Evolutionary conservation across 768 basidiomycete species (phyloP).

Genomic region (Termitomyces sp.): DNA sequence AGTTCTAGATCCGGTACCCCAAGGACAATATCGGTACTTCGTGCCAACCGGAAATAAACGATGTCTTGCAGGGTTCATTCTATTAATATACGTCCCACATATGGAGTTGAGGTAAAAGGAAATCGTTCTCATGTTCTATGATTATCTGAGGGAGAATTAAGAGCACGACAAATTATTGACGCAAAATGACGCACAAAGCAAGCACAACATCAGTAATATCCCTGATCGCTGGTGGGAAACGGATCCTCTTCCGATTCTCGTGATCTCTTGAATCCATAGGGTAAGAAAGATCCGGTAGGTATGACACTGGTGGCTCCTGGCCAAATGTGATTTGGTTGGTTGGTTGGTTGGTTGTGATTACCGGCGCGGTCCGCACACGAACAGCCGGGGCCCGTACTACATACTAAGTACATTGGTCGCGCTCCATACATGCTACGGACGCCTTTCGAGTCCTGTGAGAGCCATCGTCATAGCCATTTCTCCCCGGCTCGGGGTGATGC

Average conservation of each 20-base stretch:
- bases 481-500: no score
- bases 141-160: conserved; percentile 18
- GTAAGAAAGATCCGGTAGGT: conserved; percentile 27
- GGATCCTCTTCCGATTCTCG: conserved; percentile 30
- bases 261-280: conserved; percentile 35
- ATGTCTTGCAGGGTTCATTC: not conserved
- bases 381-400: no score
- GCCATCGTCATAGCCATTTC: no score
- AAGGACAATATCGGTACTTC: not conserved
- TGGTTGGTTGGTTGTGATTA: no score
- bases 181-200: conserved; percentile 27
- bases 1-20: not conserved
- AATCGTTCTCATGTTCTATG: conserved; percentile 34
- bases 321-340: conserved; percentile 33
- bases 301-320: conserved; percentile 19
- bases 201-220: no score
- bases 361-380: no score
- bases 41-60: not conserved
- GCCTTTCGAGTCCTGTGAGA: no score
- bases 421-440: no score
- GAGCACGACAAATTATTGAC: not conserved
- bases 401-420: no score
- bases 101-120: conserved; percentile 32
- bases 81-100: not conserved
- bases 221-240: no score